Base-by-base conservation (phyloP, 2,329 filamentous ascomycete species). In the Arthroderma sp. region DNA sequence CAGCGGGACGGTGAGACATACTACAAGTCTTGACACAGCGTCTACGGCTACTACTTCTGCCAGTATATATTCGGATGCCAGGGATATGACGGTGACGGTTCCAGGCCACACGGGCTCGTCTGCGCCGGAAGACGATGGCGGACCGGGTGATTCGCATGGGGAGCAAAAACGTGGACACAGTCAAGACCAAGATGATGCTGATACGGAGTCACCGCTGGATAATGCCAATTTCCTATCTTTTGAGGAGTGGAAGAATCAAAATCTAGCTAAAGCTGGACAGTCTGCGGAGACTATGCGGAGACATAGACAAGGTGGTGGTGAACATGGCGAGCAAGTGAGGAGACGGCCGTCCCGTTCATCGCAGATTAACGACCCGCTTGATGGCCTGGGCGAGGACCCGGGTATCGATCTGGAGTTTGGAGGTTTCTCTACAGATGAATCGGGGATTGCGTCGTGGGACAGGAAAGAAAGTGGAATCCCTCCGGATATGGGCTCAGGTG, bases 191-290 rank as follows among this genome's bases (percentile, higher is more conserved):
- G 51, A 54, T 15, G 79, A 83, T 56, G 68, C 76, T 15, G 84
- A 87, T 58, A 76, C 77, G 4, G 86, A 87, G 52, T 84, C 82
- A 1, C 78, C 81, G 0, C 76, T 86, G 9, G 85, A 88, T 66
- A 87, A 88, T 63, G 81, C 85, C 49, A 85, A 90, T 5, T 97
- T 97, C 70, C 83, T 97, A 65, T 96, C 93, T 0, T 98, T 98
- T 65, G 93, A 97, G 69, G 91, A 97, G 66, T 98, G 93, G 93
- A 97, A 95, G 74, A 88, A 86, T 66, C 87, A 91, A 76, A 95
- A 95, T 74, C 75, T 97, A 17, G 87, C 85, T 55, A 88, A 89
- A 67, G 85, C 83, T 2, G 91, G 89, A 11, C 91, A 96, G 67
- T 89, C 76, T 67, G 87, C 73, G 63, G 88, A 79, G 71, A 84